Conservation (phyloP, 2,329 filamentous ascomycete species). For the Mycogone perniciosa region DNA sequence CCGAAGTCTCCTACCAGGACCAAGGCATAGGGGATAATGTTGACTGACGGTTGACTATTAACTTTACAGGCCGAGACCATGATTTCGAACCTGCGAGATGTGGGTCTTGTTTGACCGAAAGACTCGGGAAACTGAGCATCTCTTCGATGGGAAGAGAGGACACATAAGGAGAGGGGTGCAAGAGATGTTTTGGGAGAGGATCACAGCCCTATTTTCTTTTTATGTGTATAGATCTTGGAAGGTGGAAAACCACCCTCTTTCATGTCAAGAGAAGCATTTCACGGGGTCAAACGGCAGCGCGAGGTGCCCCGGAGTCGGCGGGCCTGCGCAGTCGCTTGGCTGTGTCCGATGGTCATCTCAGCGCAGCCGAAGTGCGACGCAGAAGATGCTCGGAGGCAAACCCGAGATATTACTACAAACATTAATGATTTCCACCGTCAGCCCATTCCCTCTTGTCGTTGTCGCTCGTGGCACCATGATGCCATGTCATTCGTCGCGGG, state of each 20-base stretch:
- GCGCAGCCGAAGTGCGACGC: too few relatives aligned
- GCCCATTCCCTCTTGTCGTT: slow-evolving; percentile 3
- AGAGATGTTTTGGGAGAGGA: slow-evolving; percentile 19
- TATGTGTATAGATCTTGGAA: slow-evolving; percentile 40
- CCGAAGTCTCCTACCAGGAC: slow-evolving; percentile 7
- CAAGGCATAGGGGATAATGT: slow-evolving; percentile 15
- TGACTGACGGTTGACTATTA: slow-evolving; percentile 22
- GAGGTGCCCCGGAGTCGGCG: background rate
- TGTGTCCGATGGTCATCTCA: too few relatives aligned
- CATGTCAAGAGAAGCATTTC: slow-evolving; percentile 32
- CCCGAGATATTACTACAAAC: too few relatives aligned
- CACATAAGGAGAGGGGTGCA: slow-evolving; percentile 17
- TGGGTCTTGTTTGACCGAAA: slow-evolving; percentile 26
- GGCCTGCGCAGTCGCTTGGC: background rate
- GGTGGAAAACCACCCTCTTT: slow-evolving; percentile 38
- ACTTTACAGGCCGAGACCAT: slow-evolving; percentile 21
- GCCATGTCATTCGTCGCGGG: slow-evolving; percentile 11
- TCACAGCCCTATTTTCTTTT: slow-evolving; percentile 25
- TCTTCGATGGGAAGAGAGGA: slow-evolving; percentile 30
- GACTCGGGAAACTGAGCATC: slow-evolving; percentile 27
- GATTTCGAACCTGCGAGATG: slow-evolving; percentile 22
- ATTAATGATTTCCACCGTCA: background rate
- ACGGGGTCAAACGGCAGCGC: background rate
- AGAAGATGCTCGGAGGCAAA: background rate
- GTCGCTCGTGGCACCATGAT: slow-evolving; percentile 10